These are phyloP conservation scores for Phlebiopsis gigantea DNA, from an alignment of 768 basidiomycete species.

Conservation along the genomic window DNA sequence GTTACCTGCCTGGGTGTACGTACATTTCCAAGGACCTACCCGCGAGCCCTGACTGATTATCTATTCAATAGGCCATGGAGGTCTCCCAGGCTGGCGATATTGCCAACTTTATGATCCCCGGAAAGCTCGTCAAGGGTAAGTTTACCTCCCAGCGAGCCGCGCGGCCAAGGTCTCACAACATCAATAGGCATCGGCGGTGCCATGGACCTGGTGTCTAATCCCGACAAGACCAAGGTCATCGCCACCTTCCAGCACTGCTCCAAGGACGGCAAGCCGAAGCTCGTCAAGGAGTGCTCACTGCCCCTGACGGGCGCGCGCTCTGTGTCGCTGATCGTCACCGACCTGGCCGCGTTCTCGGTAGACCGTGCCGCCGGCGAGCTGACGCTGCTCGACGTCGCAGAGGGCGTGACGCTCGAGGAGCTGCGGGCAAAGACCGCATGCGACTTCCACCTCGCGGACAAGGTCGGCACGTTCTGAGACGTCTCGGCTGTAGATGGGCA, in stretches of 20 bases:
- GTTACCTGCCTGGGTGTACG: slow-evolving; percentile 85
- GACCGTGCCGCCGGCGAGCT: slow-evolving; percentile 69
- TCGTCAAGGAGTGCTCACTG: slow-evolving; percentile 72
- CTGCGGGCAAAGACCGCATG: slow-evolving; percentile 79
- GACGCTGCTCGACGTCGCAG: slow-evolving; percentile 73
- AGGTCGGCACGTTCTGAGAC: slow-evolving; percentile 43
- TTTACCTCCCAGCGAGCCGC: slow-evolving; percentile 4
- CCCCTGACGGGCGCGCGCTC: slow-evolving; percentile 84
- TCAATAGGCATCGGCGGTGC: slow-evolving; percentile 68
- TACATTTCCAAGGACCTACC: slow-evolving; percentile 11
- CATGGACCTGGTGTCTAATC: slow-evolving; percentile 93
- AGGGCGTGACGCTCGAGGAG: slow-evolving; percentile 78
- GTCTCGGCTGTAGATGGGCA: not conserved
- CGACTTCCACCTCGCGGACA: slow-evolving; percentile 58
- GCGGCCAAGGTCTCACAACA: slow-evolving; percentile 34
- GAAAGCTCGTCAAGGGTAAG: slow-evolving; percentile 77
- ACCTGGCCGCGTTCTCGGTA: slow-evolving; percentile 83
- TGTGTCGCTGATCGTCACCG: slow-evolving; percentile 88
- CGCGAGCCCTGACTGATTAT: not conserved
- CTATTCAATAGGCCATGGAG: slow-evolving; percentile 72
- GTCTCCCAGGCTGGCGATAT: slow-evolving; percentile 89
- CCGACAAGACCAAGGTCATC: slow-evolving; percentile 89
- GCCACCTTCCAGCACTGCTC: slow-evolving; percentile 85
- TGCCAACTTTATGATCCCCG: slow-evolving; percentile 97
- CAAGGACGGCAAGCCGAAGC: slow-evolving; percentile 84